Percentiles rank a stretch among this genome's conserved stretches.
These are phyloP conservation scores for Saccharomycopsis fermentans DNA, from an alignment of 805 yeast species.

Conservation along the genomic window DNA sequence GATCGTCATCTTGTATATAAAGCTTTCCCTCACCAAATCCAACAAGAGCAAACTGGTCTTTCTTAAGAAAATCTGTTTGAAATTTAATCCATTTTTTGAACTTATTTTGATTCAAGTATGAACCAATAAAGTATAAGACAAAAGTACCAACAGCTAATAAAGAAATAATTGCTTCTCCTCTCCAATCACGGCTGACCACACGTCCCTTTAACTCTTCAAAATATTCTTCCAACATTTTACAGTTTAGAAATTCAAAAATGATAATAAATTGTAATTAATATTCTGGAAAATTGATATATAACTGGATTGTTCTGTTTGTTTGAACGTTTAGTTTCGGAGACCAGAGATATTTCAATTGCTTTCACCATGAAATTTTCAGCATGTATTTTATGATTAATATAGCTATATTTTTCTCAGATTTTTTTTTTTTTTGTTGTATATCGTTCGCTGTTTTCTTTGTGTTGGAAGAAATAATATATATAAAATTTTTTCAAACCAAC, in stretches of 20 bases:
- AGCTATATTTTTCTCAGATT: too few species aligned
- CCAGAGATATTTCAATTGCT: too few species aligned
- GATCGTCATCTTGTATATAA: constrained; percentile 52
- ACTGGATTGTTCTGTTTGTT: too few species aligned
- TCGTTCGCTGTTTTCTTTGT: too few species aligned
- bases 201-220: constrained; percentile 10
- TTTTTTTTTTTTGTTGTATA: too few species aligned
- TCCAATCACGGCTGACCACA: constrained; percentile 49
- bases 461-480: too few species aligned
- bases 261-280: too few species aligned
- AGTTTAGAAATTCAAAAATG: background rate
- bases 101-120: constrained; percentile 41
- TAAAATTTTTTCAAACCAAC: too few species aligned
- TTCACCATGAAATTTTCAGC: too few species aligned
- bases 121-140: constrained; percentile 48
- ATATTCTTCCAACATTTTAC: constrained; percentile 11
- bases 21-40: constrained; percentile 43
- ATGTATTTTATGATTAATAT: too few species aligned
- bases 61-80: constrained; percentile 41
- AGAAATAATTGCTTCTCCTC: constrained; percentile 51
- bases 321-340: too few species aligned
- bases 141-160: constrained; percentile 41
- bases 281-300: too few species aligned
- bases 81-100: constrained; percentile 43
- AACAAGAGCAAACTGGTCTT: constrained; percentile 66